Base-by-base conservation (phyloP, 2,329 filamentous ascomycete genomes). In the Botrytis paeoniae region DNA sequence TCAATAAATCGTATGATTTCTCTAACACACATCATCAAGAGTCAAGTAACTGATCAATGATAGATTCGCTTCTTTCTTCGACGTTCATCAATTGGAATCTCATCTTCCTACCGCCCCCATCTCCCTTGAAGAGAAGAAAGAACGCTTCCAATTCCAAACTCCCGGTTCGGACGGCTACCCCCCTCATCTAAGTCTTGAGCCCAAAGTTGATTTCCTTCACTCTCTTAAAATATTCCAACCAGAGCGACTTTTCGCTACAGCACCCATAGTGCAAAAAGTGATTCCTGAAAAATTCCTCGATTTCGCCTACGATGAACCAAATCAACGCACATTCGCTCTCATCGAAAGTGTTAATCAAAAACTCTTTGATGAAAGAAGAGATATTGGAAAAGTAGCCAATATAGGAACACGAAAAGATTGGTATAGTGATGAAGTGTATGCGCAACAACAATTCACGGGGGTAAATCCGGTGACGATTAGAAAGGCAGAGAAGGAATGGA, bases 391-490 rank as follows among this genome's bases (percentile, higher is more conserved):
- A 37, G 22, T 22, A 39, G 29, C 62, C 3, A 72, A 72, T 45
- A 32, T 72, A 22, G 80, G 74, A 57, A 75, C 73, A 39, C 66
- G 71, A 22, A 39, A 69, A 9, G 75, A 77, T 71, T 80, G 78
- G 78, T 80, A 75, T 66, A 72, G 73, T 9, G 79, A 80, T 54
- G 81, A 83, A 25, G 81, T 84, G 75, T 84, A 83, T 68, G 82
- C 81, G 1, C 81, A 81, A 74, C 83, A 85, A 62, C 80, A 82
- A 69, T 84, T 83, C 76, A 80, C 81, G 4, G 82, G 82, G 57
- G 81, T 82, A 10, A 83, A 79, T 61, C 79, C 78, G 20, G 74
- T 74, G 1, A 77, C 78, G 2, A 79, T 80, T 39, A 61, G 39
- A 25, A 39, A 63, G 8, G 78, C 76, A 20, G 57, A 69, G 7